Base-by-base conservation (phyloP, 2,329 filamentous ascomycete species). In the Xylariaceae sp. region DNA sequence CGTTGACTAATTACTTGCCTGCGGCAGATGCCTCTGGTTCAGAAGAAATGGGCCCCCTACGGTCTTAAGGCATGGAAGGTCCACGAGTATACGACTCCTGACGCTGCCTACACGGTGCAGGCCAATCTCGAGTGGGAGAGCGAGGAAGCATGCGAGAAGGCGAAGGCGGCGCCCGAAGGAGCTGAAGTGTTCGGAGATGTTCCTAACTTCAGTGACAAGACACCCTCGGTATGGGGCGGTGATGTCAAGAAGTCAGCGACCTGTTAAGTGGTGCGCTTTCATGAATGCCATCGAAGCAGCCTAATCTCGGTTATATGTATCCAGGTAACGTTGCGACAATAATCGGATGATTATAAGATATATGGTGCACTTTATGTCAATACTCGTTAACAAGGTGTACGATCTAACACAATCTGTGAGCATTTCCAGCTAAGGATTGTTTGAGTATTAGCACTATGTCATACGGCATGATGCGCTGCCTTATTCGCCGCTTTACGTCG, bases 1-100 rank as follows among this genome's bases (percentile, higher is more conserved):
- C 14, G 19, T 11, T 5, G 14, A 36, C 31, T 18, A 33, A 18
- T 46, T 12, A 31, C n/a, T 39, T 17, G 17, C 9, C 10, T 36
- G 6, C 17, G 31, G 38, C 45, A 56, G 54, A 74, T 78, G 70
- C 68, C 71, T 1, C 61, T 78, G 2, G 71, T 71, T 14, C 51
- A 60, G 27, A 63, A 68, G 42, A 52, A 57, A 22, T 77, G 74
- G 74, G 53, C 47, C 1, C 51, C 59, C 1, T 56, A 64, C 44
- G 75, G 75, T 38, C 61, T 78, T 4, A 66, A 66, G 60, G 55
- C 54, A 49, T 70, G 65, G 66, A 60, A 59, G 43, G 60, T 69
- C 38, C 12, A 36, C 5, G 33, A 36, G 15, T 65, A 60, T 48
- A 59, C 60, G 53, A 52, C 56, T 44, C 36, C 52, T 10, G 58